Percentiles rank a stretch among this genome's conserved stretches.
These are phyloP conservation scores for Aotearoamyces nothofagi DNA, from an alignment of 2,329 filamentous ascomycete species.

Conservation along the genomic window DNA sequence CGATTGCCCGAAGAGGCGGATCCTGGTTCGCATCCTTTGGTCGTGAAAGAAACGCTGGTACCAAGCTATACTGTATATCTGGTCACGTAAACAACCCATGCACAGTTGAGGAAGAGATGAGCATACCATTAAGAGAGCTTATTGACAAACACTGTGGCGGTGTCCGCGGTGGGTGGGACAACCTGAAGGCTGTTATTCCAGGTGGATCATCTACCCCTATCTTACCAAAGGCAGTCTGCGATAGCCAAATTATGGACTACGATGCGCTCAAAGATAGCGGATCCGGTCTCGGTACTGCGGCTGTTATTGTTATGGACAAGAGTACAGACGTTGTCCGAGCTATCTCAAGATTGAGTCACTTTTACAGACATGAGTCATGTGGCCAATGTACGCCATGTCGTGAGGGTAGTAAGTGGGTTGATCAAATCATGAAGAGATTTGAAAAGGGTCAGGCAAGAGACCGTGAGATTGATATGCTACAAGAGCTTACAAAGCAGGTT, in stretches of 20 bases:
- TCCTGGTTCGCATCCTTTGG: conserved; percentile 91
- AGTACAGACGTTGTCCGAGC: conserved; percentile 89
- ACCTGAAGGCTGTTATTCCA: conserved; percentile 86
- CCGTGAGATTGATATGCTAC: conserved; percentile 97
- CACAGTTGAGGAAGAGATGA: conserved; percentile 99
- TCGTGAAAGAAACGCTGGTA: conserved; percentile 90
- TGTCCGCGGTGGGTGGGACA: conserved; percentile 94
- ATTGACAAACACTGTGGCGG: conserved; percentile 98
- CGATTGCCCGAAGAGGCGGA: conserved; percentile 83
- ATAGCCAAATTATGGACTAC: conserved; percentile 97
- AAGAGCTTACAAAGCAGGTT: conserved; percentile 98
- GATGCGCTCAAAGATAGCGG: conserved; percentile 96
- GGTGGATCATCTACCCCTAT: conserved; percentile 95
- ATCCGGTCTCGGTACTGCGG: conserved; percentile 90
- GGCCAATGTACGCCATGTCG: conserved; percentile 99
- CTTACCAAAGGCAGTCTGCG: conserved; percentile 76
- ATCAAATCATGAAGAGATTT: conserved; percentile 97
- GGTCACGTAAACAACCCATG: conserved; percentile 97
- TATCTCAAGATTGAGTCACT: conserved; percentile 83
- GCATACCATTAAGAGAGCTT: conserved; percentile 84
- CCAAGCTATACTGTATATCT: conserved; percentile 97
- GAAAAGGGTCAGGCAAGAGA: conserved; percentile 78
- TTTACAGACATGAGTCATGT: conserved; percentile 97
- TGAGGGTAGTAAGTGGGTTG: conserved; percentile 97
- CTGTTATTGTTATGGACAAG: conserved; percentile 99